Conservation (phyloP, 371 early-diverging fungal species). For the Mortierella sp. region DNA sequence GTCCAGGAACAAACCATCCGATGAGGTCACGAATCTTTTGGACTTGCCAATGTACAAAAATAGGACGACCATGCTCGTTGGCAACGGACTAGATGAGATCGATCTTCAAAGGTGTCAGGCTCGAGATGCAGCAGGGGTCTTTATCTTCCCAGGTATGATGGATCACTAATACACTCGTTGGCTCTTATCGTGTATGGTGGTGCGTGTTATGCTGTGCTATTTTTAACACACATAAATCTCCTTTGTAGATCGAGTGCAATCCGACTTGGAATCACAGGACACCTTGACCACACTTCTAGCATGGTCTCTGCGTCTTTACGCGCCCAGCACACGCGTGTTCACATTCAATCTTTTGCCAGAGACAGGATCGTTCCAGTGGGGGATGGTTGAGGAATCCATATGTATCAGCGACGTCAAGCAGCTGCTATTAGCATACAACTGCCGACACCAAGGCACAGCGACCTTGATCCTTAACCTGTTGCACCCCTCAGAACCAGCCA, state of each 20-base stretch:
- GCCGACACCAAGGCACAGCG: constrained; percentile 73
- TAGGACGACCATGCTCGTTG: constrained; percentile 47
- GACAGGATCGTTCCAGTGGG: constrained; percentile 72
- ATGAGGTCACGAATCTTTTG: constrained; percentile 59
- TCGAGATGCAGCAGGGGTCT: constrained; percentile 60
- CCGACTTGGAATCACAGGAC: constrained; percentile 40
- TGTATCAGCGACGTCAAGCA: constrained; percentile 81
- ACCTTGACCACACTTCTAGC: constrained; percentile 45
- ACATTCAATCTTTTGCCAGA: constrained; percentile 76
- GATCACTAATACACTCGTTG: too few species aligned
- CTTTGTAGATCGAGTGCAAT: constrained; percentile 13
- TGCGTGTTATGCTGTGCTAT: not conserved
- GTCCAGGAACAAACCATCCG: constrained; percentile 61
- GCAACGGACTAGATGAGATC: constrained; percentile 39
- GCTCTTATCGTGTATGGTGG: too few species aligned
- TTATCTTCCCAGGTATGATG: constrained; percentile 60
- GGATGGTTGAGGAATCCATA: constrained; percentile 69
- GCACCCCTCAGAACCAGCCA: constrained; percentile 66
- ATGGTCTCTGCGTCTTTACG: constrained; percentile 58
- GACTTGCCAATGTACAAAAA: constrained; percentile 48
- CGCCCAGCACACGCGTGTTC: constrained; percentile 71
- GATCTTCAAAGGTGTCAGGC: constrained; percentile 54
- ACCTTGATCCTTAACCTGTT: constrained; percentile 78
- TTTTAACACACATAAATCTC: not conserved
- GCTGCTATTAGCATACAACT: constrained; percentile 73